phyloP scores from a whole-genome alignment of 306 rosid species.

The Glycyrrhiza uralensis region DNA sequence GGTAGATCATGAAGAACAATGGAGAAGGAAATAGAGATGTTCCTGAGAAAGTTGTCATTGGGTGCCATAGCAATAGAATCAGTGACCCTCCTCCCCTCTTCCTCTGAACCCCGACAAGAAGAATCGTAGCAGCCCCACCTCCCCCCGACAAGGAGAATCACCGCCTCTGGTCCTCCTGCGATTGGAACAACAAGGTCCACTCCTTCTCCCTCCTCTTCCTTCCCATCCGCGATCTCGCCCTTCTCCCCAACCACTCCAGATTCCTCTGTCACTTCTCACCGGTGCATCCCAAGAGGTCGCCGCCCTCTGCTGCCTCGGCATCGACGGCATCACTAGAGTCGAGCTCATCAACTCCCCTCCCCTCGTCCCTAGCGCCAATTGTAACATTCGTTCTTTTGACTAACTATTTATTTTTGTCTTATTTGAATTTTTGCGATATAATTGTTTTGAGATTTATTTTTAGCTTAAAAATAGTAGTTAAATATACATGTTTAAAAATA shows the following conservation, averaged over 20 bases:
- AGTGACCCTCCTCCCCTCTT: constrained; percentile 53
- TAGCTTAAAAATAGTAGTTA: too few species aligned
- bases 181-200: constrained; percentile 49
- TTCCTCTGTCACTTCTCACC: constrained; percentile 75
- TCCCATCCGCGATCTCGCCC: constrained; percentile 40
- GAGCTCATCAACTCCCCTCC: constrained; percentile 77
- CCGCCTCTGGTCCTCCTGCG: constrained; percentile 66
- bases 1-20: constrained; percentile 17
- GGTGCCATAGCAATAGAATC: constrained; percentile 60
- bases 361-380: constrained; percentile 70
- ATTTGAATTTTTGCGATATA: too few species aligned
- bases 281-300: constrained; percentile 87
- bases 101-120: constrained; percentile 64
- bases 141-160: constrained; percentile 55
- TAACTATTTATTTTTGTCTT: too few species aligned
- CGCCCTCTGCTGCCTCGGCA: constrained; percentile 50
- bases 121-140: constrained; percentile 62
- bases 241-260: constrained; percentile 57
- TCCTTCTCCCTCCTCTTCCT: constrained; percentile 50
- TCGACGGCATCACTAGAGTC: constrained; percentile 67
- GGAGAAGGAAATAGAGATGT: constrained; percentile 48
- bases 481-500: too few species aligned
- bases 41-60: constrained; percentile 52
- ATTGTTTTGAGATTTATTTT: too few species aligned
- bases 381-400: too few species aligned